These are phyloP conservation scores for Flaveria trinervia DNA, from an alignment of 129 eudicot genomes.

Conservation along the genomic window DNA sequence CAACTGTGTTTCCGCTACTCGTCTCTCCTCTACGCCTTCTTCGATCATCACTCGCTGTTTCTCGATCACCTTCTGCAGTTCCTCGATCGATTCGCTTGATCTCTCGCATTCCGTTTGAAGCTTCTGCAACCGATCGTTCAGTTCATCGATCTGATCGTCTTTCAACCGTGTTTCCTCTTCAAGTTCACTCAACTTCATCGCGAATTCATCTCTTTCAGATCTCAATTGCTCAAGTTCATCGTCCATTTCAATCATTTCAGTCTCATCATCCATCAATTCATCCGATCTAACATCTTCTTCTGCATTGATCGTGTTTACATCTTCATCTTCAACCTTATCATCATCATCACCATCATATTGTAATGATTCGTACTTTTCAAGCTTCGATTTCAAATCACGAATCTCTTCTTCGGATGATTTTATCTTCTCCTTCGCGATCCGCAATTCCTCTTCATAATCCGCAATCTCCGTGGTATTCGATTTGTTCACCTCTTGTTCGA, in stretches of 20 bases:
- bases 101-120: constrained; percentile 50
- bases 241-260: constrained; percentile 48
- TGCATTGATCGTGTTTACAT: not conserved
- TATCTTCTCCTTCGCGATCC: constrained; percentile 53
- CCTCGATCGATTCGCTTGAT: constrained; percentile 39
- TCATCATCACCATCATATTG: constrained; percentile 13
- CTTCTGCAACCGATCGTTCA: constrained; percentile 50
- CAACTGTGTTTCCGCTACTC: constrained; percentile 71
- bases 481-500: constrained; percentile 43
- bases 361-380: constrained; percentile 41
- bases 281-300: constrained; percentile 42
- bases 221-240: constrained; percentile 57
- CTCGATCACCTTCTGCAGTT: constrained; percentile 49
- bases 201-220: constrained; percentile 40
- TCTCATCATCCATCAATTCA: constrained; percentile 23
- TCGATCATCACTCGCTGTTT: constrained; percentile 45
- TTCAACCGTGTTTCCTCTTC: constrained; percentile 42
- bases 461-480: constrained; percentile 27
- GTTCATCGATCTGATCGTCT: constrained; percentile 49
- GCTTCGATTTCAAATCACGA: constrained; percentile 39
- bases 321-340: constrained; percentile 12
- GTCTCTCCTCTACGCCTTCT: constrained; percentile 78
- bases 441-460: constrained; percentile 57
- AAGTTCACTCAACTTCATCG: constrained; percentile 28
- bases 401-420: constrained; percentile 55